These are phyloP conservation scores for Verbena officinalis DNA, from an alignment of 257 asterid species.

Conservation along the genomic window DNA sequence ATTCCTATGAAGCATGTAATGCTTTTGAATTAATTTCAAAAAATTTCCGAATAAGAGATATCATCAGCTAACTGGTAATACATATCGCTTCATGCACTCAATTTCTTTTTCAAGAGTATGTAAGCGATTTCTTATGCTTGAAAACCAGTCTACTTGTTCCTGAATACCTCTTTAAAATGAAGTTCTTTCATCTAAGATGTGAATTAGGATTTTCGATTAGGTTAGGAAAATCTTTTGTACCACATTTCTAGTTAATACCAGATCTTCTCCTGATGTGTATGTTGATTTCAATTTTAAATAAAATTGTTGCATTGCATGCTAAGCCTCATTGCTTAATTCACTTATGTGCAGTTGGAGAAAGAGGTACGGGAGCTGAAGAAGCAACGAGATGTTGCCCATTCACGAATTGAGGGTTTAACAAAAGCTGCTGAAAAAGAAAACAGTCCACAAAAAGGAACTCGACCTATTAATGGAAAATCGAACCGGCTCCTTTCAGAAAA, in stretches of 20 bases:
- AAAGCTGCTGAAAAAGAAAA: constrained; percentile 45
- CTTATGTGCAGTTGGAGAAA: constrained; percentile 81
- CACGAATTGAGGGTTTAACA: constrained; percentile 66
- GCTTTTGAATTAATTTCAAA: background rate
- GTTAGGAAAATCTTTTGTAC: too few relatives aligned
- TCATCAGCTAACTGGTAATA: background rate
- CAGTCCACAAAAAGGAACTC: constrained; percentile 36
- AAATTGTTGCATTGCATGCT: constrained; percentile 21
- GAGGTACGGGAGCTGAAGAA: constrained; percentile 80
- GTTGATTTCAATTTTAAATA: background rate
- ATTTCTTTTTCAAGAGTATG: too few relatives aligned
- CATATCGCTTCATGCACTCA: background rate
- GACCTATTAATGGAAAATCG: constrained; percentile 25
- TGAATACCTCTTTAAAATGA: too few relatives aligned
- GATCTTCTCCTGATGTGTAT: background rate
- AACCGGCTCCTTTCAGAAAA: constrained; percentile 24
- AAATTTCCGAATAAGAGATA: background rate
- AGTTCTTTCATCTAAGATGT: too few relatives aligned
- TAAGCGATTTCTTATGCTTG: too few relatives aligned
- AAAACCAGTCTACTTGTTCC: too few relatives aligned
- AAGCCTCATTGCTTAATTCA: constrained; percentile 9
- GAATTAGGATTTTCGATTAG: too few relatives aligned
- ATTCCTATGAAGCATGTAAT: background rate
- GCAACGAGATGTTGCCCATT: constrained; percentile 75
- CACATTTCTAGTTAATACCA: background rate